phyloP scores from a whole-genome alignment of 2,329 filamentous ascomycete species.

The Corynespora cassiicola region DNA sequence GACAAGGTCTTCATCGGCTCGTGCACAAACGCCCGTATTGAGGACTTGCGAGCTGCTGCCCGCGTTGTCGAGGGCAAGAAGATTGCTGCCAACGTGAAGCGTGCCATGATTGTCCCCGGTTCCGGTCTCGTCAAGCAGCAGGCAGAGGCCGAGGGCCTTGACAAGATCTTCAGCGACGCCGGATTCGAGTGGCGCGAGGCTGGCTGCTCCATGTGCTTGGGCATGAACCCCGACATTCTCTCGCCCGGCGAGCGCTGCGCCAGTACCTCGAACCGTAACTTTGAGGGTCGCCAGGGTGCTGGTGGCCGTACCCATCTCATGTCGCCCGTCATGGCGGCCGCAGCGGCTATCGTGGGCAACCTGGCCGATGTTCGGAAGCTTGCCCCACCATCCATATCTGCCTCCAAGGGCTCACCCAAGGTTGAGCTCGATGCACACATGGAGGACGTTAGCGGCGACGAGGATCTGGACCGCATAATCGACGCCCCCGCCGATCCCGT shows the following conservation, averaged over 20 bases:
- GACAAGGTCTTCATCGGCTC: constrained; percentile 99
- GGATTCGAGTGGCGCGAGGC: constrained; percentile 99
- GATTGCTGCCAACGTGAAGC: constrained; percentile 86
- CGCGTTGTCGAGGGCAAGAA: constrained; percentile 86
- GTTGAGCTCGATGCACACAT: constrained; percentile 64
- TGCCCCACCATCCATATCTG: constrained; percentile 56
- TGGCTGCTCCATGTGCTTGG: constrained; percentile 98
- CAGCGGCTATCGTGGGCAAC: constrained; percentile 87
- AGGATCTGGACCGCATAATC: constrained; percentile 68
- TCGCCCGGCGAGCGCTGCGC: constrained; percentile 92
- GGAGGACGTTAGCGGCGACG: constrained; percentile 66
- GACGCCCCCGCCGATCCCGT: constrained; percentile 69
- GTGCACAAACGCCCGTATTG: constrained; percentile 96
- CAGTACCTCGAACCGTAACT: constrained; percentile 95
- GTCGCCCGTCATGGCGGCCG: constrained; percentile 96
- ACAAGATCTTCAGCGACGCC: constrained; percentile 89
- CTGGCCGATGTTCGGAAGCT: constrained; percentile 90
- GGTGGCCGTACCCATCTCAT: constrained; percentile 91
- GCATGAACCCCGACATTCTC: constrained; percentile 99
- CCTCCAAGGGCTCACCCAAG: constrained; percentile 59
- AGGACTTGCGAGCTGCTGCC: constrained; percentile 89
- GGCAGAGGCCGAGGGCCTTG: constrained; percentile 89
- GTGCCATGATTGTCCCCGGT: constrained; percentile 94
- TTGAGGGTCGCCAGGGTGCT: constrained; percentile 94
- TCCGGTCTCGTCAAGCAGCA: constrained; percentile 93